These are phyloP conservation scores for Pythium aristosporum DNA, from an alignment of 352 stramenopile species.

Conservation along the genomic window DNA sequence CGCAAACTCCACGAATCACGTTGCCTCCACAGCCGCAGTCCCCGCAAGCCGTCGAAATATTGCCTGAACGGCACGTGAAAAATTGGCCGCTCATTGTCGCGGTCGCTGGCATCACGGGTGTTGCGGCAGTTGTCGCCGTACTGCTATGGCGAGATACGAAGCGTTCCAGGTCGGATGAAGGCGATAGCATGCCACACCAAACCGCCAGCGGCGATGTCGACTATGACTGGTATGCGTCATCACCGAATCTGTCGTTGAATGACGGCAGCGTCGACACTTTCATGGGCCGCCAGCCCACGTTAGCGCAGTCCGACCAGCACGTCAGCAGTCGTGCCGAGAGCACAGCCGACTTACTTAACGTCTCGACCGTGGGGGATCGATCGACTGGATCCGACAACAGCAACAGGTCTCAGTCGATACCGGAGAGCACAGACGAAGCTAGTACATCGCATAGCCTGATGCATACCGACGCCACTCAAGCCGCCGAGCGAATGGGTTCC, in stretches of 20 bases:
- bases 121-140: background rate
- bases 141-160: conserved; percentile 21
- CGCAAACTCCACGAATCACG: background rate
- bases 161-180: background rate
- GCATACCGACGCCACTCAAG: background rate
- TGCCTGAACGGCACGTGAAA: background rate
- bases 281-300: conserved; percentile 15
- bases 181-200: conserved; percentile 1
- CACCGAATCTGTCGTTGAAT: conserved; percentile 8
- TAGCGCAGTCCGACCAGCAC: conserved; percentile 13
- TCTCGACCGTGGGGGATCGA: conserved; percentile 16
- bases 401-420: conserved; percentile 3
- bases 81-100: conserved; percentile 15
- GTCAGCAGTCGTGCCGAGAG: conserved; percentile 23
- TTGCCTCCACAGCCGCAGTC: conserved; percentile 3
- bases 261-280: conserved; percentile 23
- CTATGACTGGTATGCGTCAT: conserved; percentile 19
- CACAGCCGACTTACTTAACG: conserved; percentile 19
- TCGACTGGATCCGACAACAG: conserved; percentile 21
- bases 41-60: conserved; percentile 1
- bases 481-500: background rate
- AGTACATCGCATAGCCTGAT: background rate
- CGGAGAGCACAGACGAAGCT: background rate
- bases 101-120: conserved; percentile 1
- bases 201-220: conserved; percentile 19